phyloP scores from a whole-genome alignment of 768 basidiomycete species.

The Lentinus brumalis region DNA sequence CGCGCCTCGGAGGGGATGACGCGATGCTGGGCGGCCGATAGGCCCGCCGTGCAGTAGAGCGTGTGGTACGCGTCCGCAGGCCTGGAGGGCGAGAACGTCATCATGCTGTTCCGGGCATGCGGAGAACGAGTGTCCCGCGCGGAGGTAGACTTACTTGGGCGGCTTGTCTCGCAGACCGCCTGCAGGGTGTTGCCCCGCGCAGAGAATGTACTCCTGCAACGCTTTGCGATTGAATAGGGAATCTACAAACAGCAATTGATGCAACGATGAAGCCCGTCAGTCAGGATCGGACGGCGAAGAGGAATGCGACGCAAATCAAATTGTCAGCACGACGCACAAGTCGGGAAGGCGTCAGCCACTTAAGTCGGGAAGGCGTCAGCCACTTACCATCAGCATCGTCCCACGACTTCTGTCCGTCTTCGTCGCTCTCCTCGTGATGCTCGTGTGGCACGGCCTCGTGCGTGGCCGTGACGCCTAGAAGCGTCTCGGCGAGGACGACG shows the following conservation, averaged over 20 bases:
- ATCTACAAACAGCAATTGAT: constrained; percentile 32
- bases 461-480: constrained; percentile 30
- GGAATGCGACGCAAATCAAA: background rate
- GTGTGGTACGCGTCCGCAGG: constrained; percentile 96
- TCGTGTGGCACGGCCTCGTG: constrained; percentile 28
- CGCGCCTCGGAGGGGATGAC: constrained; percentile 37
- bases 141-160: constrained; percentile 61
- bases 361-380: constrained; percentile 21
- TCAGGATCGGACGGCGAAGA: background rate
- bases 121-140: background rate
- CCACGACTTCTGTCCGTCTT: constrained; percentile 52
- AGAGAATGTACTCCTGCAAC: constrained; percentile 84
- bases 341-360: constrained; percentile 12
- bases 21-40: constrained; percentile 86
- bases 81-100: constrained; percentile 41
- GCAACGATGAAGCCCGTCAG: background rate
- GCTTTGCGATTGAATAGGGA: constrained; percentile 61
- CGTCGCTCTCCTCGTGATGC: constrained; percentile 23
- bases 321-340: background rate
- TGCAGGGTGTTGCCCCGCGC: constrained; percentile 80
- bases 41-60: constrained; percentile 86
- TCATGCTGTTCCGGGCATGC: background rate
- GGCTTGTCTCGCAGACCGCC: constrained; percentile 96
- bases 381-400: constrained; percentile 68
- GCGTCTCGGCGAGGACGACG: constrained; percentile 73